Conservation (phyloP, 2,329 filamentous ascomycete genomes). For the Talaromyces verruculosus region DNA sequence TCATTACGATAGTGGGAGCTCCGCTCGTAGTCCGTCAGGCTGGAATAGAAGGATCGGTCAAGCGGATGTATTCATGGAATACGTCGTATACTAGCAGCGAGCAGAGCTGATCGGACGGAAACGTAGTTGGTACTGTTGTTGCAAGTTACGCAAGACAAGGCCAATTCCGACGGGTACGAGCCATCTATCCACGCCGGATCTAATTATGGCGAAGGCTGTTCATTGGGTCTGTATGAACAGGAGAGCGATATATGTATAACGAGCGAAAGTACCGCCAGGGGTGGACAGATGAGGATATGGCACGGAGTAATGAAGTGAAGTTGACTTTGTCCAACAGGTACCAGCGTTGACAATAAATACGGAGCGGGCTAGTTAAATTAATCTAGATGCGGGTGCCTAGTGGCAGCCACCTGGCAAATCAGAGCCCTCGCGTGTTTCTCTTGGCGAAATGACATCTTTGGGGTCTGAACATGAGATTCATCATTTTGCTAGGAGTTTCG, state of each 20-base stretch:
- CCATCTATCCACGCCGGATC: slow-evolving; percentile 9
- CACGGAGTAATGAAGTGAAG: not conserved
- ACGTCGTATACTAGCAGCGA: not conserved
- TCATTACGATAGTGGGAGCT: slow-evolving; percentile 27
- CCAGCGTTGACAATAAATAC: slow-evolving; percentile 8
- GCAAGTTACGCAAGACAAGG: slow-evolving; percentile 15
- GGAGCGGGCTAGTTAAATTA: slow-evolving; percentile 5
- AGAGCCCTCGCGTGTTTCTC: slow-evolving; percentile 3
- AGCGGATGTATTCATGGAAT: not conserved
- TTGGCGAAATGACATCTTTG: slow-evolving; percentile 4
- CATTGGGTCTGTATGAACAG: not conserved
- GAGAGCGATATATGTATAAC: not conserved
- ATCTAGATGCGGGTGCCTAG: not conserved
- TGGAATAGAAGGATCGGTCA: not conserved
- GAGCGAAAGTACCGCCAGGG: not conserved
- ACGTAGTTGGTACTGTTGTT: not conserved
- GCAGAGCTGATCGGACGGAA: not conserved
- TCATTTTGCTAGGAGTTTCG: not conserved
- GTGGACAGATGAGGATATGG: not conserved
- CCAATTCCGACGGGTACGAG: slow-evolving; percentile 3
- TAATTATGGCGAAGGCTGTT: not conserved
- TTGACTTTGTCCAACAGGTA: slow-evolving; percentile 6
- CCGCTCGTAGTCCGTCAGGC: not conserved
- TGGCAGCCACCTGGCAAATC: slow-evolving; percentile 11
- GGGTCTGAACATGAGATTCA: not conserved